A percentile compares a stretch with the other conserved stretches of the same genome.
Conservation (phyloP, 2,329 filamentous ascomycete species). For the Pezicula carpinea region DNA sequence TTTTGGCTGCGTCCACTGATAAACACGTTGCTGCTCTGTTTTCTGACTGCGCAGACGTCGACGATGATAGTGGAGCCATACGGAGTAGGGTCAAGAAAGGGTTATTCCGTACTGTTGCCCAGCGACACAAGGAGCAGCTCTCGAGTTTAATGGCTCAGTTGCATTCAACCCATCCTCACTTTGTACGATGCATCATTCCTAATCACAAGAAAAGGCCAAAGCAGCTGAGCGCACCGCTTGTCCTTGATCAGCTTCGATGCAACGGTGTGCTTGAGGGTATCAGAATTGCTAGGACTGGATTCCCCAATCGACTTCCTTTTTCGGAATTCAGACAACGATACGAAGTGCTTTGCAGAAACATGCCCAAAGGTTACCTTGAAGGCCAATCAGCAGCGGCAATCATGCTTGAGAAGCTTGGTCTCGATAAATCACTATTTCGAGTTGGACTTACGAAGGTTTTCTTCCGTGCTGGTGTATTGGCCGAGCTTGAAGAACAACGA, state of each 20-base stretch:
- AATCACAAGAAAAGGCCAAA: conserved; percentile 98
- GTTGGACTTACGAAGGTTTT: conserved; percentile 97
- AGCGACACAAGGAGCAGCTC: conserved; percentile 97
- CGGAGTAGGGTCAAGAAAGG: conserved; percentile 91
- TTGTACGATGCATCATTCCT: conserved; percentile 94
- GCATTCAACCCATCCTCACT: conserved; percentile 95
- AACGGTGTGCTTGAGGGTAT: conserved; percentile 99
- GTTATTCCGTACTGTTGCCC: conserved; percentile 91
- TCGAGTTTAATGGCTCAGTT: conserved; percentile 92
- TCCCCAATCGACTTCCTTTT: conserved; percentile 89
- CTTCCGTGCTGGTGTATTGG: conserved; percentile 92
- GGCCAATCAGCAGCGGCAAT: conserved; percentile 79
- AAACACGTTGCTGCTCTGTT: conserved; percentile 82
- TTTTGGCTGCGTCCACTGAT: conserved; percentile 78
- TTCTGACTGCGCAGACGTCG: conserved; percentile 76
- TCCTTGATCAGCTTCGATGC: conserved; percentile 93
- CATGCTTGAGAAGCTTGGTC: conserved; percentile 82
- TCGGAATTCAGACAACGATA: conserved; percentile 93
- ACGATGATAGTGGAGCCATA: conserved; percentile 65
- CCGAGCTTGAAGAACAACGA: conserved; percentile 92
- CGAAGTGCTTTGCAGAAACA: conserved; percentile 83
- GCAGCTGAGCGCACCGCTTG: conserved; percentile 84
- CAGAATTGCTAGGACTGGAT: conserved; percentile 91
- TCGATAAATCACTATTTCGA: conserved; percentile 83
- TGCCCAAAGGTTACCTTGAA: conserved; percentile 88